Evolutionary conservation across 805 yeast species (phyloP), one percentile per base, ranked within the genome.

Genomic region (Cyberlindnera amylophila): DNA sequence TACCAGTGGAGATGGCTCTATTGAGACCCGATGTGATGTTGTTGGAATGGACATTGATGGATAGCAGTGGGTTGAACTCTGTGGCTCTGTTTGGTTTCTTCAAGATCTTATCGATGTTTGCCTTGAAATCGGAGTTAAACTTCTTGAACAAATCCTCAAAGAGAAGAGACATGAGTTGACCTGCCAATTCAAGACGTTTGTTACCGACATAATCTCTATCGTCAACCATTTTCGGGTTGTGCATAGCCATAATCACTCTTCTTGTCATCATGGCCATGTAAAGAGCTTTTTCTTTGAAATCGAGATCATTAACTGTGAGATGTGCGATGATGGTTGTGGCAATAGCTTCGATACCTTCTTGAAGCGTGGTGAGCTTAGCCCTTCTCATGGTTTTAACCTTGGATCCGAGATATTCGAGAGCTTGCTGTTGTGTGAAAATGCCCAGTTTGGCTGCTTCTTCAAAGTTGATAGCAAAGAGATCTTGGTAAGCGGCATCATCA

Each of bases 131-230:
- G 39, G 82, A 76, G 68, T 93, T 93, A 70, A 93, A 93, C 59
- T 93, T 93, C 61, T 93, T 93, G 74, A 93, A 93, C 66, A 93
- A 75, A 77, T 93, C 99, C 69, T 93, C 99, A 63, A 93, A 93
- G 48, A 93, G 67, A 51, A 93, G 71, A 6, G 98, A 88, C 87
- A 93, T 86, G 61, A 93, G 74, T 66, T 93, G 99, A 44, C 99
- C 99, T 0, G 99, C 99, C 59, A 93, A 71, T 67, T 93, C 99
- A 51, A 93, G 72, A 67, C 99, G 85, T 65, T 93, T 93, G 67
- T 91, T 91, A 71, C 99, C 99, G 34, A 93, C 98, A 59, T 93
- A 93, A 69, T 93, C 99, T 66, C 98, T 81, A 65, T 93, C 99
- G 59, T 93, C 99, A n/a, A 93, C 96, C 82, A 88, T 82, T 52